Conservation (phyloP, 495 filamentous ascomycete species). For the Penicillium longicatenatum region DNA sequence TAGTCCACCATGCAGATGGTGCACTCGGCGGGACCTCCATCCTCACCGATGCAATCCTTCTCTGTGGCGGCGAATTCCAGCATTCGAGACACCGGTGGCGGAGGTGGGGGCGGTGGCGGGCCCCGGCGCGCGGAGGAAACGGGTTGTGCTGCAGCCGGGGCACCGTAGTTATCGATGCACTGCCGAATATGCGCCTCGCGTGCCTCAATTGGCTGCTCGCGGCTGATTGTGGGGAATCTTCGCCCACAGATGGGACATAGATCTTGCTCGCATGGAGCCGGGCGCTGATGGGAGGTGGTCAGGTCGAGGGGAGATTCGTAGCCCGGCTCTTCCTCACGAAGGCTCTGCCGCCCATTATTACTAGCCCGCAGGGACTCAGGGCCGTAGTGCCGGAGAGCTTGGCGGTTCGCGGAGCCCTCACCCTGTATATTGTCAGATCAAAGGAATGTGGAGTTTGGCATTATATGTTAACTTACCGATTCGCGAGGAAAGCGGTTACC, state of each 20-base stretch:
- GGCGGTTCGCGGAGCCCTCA: neutral
- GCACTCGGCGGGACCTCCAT: slow-evolving; percentile 67
- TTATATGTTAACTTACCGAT: slow-evolving; percentile 16
- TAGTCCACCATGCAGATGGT: slow-evolving; percentile 98
- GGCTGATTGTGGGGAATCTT: slow-evolving; percentile 66
- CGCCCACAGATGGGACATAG: slow-evolving; percentile 87
- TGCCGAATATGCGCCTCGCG: slow-evolving; percentile 75
- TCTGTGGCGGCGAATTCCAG: slow-evolving; percentile 80
- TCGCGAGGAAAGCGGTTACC: neutral
- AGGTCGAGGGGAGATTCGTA: neutral
- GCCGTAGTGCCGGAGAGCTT: slow-evolving; percentile 7
- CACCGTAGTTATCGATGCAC: slow-evolving; percentile 64
- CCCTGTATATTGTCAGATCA: slow-evolving; percentile 4
- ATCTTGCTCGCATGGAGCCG: slow-evolving; percentile 72
- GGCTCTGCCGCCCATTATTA: slow-evolving; percentile 4
- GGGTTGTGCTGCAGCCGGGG: slow-evolving; percentile 13
- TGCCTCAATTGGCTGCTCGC: slow-evolving; percentile 59
- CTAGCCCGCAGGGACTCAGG: slow-evolving; percentile 13
- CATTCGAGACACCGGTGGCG: slow-evolving; percentile 49
- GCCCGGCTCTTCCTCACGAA: neutral
- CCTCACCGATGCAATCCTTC: slow-evolving; percentile 83
- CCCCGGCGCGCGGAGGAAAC: neutral
- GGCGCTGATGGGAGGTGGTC: slow-evolving; percentile 7
- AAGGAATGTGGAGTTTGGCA: neutral
- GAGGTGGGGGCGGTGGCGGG: slow-evolving; percentile 17